phyloP scores from a whole-genome alignment of 805 yeast genomes.

The Dipodascopsis uninucleata region DNA sequence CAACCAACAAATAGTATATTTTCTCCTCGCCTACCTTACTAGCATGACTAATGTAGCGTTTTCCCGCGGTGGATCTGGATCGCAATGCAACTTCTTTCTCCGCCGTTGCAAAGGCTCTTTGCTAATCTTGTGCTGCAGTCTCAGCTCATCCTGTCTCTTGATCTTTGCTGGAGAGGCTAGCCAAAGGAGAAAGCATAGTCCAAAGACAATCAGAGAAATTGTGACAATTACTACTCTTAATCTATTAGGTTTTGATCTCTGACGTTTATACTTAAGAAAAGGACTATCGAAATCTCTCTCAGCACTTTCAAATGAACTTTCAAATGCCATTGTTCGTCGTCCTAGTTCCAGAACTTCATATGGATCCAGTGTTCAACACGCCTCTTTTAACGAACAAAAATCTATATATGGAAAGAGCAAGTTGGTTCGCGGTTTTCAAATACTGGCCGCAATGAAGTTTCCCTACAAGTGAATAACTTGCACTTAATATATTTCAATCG shows the following conservation, averaged over 20 bases:
- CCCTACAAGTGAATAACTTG: no score
- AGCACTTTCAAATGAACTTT: no score
- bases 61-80: conserved; percentile 27
- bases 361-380: no score
- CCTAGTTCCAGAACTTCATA: no score
- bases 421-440: no score
- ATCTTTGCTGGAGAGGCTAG: conserved; percentile 22
- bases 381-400: no score
- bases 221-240: conserved; percentile 8
- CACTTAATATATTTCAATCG: no score
- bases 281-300: conserved; percentile 24
- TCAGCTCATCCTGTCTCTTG: conserved; percentile 15
- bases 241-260: conserved; percentile 23
- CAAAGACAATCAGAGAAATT: conserved; percentile 7
- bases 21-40: conserved; percentile 40
- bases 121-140: conserved; percentile 16
- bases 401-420: no score
- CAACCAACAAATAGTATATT: neutral
- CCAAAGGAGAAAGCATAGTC: conserved; percentile 16
- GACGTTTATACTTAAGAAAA: conserved; percentile 24
- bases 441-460: no score
- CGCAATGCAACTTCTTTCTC: conserved; percentile 21
- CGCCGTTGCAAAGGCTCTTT: conserved; percentile 24
- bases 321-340: no score
- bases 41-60: conserved; percentile 68